Percentiles rank a stretch among this genome's conserved stretches.
Conservation (phyloP, 1,284 basidiomycete species). For the Boletellus dicymbophilus region DNA sequence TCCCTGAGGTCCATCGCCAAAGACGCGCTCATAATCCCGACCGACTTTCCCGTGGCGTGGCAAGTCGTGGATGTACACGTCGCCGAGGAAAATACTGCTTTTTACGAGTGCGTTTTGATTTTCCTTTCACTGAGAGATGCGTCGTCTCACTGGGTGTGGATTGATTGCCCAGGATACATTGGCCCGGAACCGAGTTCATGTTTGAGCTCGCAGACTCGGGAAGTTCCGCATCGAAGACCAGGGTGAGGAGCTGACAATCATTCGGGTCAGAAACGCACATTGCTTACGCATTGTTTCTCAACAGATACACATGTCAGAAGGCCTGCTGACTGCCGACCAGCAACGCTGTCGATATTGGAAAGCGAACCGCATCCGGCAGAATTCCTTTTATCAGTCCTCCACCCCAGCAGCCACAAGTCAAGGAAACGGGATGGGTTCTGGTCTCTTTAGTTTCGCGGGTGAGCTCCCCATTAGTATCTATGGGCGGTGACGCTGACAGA, state of each 20-base stretch:
- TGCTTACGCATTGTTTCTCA: no score
- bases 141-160: neutral
- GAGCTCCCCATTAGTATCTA: constrained; percentile 1
- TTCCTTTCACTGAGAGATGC: no score
- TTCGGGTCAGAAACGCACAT: no score
- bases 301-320: constrained; percentile 29
- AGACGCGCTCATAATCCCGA: constrained; percentile 20
- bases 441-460: constrained; percentile 26
- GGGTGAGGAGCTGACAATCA: constrained; percentile 26
- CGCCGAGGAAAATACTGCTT: constrained; percentile 29
- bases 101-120: constrained; percentile 33
- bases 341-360: constrained; percentile 33
- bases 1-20: constrained; percentile 22
- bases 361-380: constrained; percentile 29
- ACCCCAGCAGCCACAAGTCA: constrained; percentile 9
- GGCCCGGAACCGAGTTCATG: constrained; percentile 31
- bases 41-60: constrained; percentile 31
- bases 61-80: constrained; percentile 26
- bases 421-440: constrained; percentile 14
- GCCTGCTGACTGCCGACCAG: constrained; percentile 20
- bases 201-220: constrained; percentile 29
- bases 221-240: constrained; percentile 30
- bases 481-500: neutral
- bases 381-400: constrained; percentile 30
- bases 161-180: constrained; percentile 23